These are phyloP conservation scores for Fistulifera solaris DNA, from an alignment of 108 stramenopile genomes.

Conservation along the genomic window DNA sequence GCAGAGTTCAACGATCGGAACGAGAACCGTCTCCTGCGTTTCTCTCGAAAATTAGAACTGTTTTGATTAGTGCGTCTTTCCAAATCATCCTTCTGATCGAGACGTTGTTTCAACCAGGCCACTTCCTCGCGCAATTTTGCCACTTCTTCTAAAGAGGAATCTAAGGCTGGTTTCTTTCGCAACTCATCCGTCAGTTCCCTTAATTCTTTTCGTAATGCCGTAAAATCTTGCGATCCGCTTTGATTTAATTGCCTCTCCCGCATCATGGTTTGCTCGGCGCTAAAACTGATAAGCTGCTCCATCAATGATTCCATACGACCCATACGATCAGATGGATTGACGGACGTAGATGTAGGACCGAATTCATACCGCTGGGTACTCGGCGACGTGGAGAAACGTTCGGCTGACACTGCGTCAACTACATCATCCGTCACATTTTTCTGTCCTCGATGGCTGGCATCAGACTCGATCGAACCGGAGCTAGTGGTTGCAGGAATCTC, in stretches of 20 bases:
- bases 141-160: too few relatives aligned
- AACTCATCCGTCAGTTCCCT: slow-evolving; percentile 7
- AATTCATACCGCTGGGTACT: neutral
- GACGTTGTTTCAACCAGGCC: neutral
- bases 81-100: neutral
- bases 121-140: slow-evolving; percentile 2
- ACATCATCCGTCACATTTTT: neutral
- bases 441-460: neutral
- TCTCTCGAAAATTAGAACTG: too few relatives aligned
- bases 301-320: slow-evolving; percentile 31
- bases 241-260: neutral
- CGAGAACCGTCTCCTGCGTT: too few relatives aligned
- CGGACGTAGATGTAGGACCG: neutral
- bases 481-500: too few relatives aligned
- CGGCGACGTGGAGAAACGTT: neutral
- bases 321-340: slow-evolving; percentile 4
- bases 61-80: too few relatives aligned
- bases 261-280: slow-evolving; percentile 6
- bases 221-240: slow-evolving; percentile 3
- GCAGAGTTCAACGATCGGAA: too few relatives aligned
- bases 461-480: too few relatives aligned
- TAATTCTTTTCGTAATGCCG: slow-evolving; percentile 27
- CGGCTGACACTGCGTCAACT: neutral
- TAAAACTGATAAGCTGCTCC: slow-evolving; percentile 33
- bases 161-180: too few relatives aligned